A percentile compares a stretch with the other conserved stretches of the same genome.
phyloP scores from a whole-genome alignment of 768 basidiomycete species.

The Leccinum barrowsii region DNA sequence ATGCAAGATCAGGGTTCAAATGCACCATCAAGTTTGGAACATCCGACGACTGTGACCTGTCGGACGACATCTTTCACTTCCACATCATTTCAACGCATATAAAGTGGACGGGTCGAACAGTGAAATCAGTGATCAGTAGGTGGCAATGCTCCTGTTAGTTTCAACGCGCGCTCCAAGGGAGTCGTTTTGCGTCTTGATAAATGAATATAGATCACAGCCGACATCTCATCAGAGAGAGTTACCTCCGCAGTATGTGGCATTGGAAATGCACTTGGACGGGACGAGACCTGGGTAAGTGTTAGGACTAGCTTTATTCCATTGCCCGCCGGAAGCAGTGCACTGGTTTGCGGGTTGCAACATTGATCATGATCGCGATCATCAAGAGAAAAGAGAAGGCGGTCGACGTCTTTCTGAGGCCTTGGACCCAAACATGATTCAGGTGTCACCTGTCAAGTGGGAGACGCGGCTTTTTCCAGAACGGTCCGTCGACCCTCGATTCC shows the following conservation, averaged over 20 bases:
- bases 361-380: neutral
- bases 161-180: neutral
- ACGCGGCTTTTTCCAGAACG: neutral
- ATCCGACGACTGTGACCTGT: no score
- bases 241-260: neutral
- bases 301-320: neutral
- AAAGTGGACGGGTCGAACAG: neutral
- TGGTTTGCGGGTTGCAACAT: neutral
- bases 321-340: neutral
- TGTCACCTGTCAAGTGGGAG: neutral
- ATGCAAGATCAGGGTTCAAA: neutral
- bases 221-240: neutral
- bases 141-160: neutral
- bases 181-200: neutral
- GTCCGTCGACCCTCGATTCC: neutral
- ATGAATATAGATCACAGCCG: neutral
- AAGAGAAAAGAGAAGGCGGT: neutral
- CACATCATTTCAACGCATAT: neutral
- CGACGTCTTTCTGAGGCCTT: neutral
- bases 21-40: neutral
- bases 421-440: neutral
- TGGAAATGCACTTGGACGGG: neutral
- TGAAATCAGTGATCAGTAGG: neutral
- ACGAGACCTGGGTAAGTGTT: neutral
- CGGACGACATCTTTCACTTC: neutral